Evolutionary conservation across 1,139 yeast genomes (phyloP), one percentile per base, ranked within the genome.

Genomic region (Scheffersomyces lignicola): DNA sequence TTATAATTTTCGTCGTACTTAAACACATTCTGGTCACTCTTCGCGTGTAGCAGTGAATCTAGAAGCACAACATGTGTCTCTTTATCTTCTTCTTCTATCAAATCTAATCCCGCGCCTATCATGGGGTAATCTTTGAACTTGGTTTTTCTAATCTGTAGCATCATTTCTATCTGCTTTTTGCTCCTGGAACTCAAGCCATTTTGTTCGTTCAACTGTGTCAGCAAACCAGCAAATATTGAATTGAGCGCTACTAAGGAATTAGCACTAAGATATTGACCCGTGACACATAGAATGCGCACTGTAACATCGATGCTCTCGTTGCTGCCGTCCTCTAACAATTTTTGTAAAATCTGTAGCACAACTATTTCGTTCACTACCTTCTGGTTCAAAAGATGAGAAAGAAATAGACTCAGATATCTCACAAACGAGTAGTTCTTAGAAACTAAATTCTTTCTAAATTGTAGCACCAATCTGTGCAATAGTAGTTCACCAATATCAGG

Each of bases 401-500:
- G 38, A 42, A 89, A 78, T 3, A 59, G 47, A 2, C 71, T 54
- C 10, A 77, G 58, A 9, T 73, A 58, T 12, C 62, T 52, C 5
- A 26, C 20, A 15, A 26, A 26, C 10, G 68, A 70, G 48, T 80
- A 73, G 45, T 76, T 72, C 15, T 66, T 54, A 52, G 68, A 14
- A 9, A 26, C 4, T n/a, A n/a, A 83, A 3, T 73, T 70, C 44
- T 73, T 69, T 32, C 83, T 69, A 56, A 86, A 85, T 39, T 73
- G 80, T 3, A 82, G 51, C 1, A 84, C 61, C 20, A 83, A 58
- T 43, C 95, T 64, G 6, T 69, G 55, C 0, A 71, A 56, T 24
- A 86, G 44, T 4, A 83, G 53, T 38, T 73, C 73, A 2, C 96
- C 96, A 16, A 88, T 61, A 28, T 75, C 75, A 0, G 95, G 94